Conservation (phyloP, 1,139 yeast genomes). For the Scheffersomyces cryptocercus region DNA sequence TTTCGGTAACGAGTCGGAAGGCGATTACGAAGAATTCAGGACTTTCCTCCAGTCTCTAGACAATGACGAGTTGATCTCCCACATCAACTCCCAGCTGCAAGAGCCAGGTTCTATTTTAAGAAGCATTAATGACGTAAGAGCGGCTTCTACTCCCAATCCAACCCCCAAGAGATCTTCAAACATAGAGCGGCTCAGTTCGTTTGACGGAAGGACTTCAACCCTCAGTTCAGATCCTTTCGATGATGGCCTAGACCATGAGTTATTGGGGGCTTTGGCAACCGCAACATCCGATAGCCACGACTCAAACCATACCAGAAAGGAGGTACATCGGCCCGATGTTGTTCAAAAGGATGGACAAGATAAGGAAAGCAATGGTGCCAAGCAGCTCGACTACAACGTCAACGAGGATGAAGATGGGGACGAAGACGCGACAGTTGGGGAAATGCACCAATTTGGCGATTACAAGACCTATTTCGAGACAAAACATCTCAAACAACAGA, state of each 20-base stretch:
- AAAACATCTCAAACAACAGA: constrained; percentile 67
- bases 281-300: neutral
- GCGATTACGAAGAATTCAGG: neutral
- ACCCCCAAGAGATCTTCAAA: constrained; percentile 7
- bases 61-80: constrained; percentile 41
- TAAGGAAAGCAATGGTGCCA: constrained; percentile 1
- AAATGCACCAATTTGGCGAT: constrained; percentile 62
- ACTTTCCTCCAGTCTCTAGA: constrained; percentile 36
- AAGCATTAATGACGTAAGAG: constrained; percentile 4
- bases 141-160: constrained; percentile 10
- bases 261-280: constrained; percentile 7
- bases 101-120: constrained; percentile 4
- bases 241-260: constrained; percentile 37
- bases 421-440: constrained; percentile 20
- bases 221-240: constrained; percentile 40
- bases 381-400: neutral
- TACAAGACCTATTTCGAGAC: constrained; percentile 67
- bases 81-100: constrained; percentile 31
- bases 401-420: neutral
- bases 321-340: no score
- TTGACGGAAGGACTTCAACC: constrained; percentile 10
- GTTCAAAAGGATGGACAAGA: constrained; percentile 1
- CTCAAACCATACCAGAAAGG: no score
- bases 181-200: constrained; percentile 10
- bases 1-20: neutral